Conservation (phyloP, 1,284 basidiomycete species). For the Coniferiporia weirii region DNA sequence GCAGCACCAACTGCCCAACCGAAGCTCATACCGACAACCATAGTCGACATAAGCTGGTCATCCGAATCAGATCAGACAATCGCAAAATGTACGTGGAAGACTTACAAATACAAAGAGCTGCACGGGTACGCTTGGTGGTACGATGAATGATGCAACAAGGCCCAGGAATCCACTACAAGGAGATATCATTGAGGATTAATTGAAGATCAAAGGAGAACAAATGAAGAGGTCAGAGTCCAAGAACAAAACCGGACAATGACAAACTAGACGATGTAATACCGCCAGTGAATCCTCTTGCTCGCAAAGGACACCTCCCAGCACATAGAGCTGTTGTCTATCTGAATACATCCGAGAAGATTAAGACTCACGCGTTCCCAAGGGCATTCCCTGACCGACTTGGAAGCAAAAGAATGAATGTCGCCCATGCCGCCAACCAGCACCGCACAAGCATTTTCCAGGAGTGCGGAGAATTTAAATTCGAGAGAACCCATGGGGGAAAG, state of each 20-base stretch:
- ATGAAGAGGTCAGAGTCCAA: too few species aligned
- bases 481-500: neutral
- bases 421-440: conserved; percentile 27
- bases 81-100: neutral
- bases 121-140: conserved; percentile 33
- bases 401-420: conserved; percentile 23
- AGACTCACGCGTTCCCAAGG: conserved; percentile 27
- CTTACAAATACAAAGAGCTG: conserved; percentile 33
- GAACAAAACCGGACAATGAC: too few species aligned
- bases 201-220: too few species aligned
- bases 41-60: conserved; percentile 31
- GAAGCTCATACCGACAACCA: conserved; percentile 54
- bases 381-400: conserved; percentile 21
- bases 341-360: neutral
- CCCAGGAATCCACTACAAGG: conserved; percentile 31
- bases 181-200: too few species aligned
- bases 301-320: neutral
- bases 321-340: neutral
- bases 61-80: too few species aligned
- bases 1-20: conserved; percentile 76
- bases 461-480: neutral
- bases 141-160: conserved; percentile 28
- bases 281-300: too few species aligned
- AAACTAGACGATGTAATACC: too few species aligned
- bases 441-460: conserved; percentile 23